Evolutionary conservation across 345 rosid species (phyloP).

Genomic region (Eucalyptus polybractea): DNA sequence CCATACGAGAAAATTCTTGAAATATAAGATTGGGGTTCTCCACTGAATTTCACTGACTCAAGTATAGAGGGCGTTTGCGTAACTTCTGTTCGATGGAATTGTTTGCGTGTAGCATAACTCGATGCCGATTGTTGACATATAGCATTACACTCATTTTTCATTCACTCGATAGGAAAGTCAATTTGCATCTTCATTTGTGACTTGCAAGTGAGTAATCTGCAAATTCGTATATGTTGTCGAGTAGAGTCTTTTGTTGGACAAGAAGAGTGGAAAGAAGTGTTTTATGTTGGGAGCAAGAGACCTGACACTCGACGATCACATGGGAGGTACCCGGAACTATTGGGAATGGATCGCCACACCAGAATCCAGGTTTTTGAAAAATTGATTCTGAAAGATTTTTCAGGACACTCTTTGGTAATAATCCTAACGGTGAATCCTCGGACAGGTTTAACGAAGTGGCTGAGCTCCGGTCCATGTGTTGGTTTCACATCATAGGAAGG

Average conservation of each 20-base stretch:
- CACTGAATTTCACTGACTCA: not conserved
- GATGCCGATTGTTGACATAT: not conserved
- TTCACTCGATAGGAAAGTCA: not conserved
- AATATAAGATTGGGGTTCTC: not conserved
- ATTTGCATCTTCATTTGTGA: not conserved
- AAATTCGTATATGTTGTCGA: not conserved
- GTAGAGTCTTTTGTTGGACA: not conserved
- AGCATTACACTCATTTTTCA: not conserved
- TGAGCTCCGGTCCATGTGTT: rapidly evolving
- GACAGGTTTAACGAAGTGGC: not conserved
- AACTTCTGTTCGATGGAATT: not conserved
- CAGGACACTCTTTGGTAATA: not conserved
- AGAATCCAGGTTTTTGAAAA: not conserved
- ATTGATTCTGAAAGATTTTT: not conserved
- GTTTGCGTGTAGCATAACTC: not conserved
- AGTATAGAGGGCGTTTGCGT: not conserved
- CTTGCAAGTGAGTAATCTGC: not conserved
- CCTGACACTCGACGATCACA: not conserved
- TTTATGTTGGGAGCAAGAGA: not conserved
- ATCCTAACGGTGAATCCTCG: not conserved
- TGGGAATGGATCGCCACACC: not conserved
- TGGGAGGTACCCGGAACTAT: rapidly evolving
- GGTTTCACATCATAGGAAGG: not conserved
- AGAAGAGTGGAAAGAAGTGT: not conserved
- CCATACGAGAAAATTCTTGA: not conserved